Evolutionary conservation across 2,329 filamentous ascomycete genomes (phyloP), one percentile per base, ranked within the genome.

Genomic region (Hymenoscyphus linearis): DNA sequence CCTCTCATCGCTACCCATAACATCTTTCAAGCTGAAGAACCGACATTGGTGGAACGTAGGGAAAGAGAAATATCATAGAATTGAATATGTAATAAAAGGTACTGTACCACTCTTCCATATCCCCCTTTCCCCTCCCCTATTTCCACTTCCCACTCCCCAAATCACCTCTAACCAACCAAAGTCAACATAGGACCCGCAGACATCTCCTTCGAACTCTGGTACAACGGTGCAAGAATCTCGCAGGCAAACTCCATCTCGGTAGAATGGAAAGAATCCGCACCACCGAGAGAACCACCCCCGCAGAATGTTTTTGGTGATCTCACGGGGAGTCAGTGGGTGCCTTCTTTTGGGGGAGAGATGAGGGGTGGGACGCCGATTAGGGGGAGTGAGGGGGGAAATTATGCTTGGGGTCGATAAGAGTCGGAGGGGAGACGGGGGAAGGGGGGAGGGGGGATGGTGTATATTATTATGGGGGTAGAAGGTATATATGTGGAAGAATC

Each of bases 11-110:
- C n/a, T 65, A 12, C 58, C 53, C 7, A 57, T 64, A 2, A 31
- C 53, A 4, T 31, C 36, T 9, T 65, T 64, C 57, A 65, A 65
- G n/a, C 36, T 65, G 2, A 65, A 65, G 27, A 65, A 64, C 50
- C 55, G 64, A 5, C 64, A 65, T 34, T 64, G 59, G 36, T 64
- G 62, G 62, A 62, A 65, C 27, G 25, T 50, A 4, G 57, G 62
- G 9, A 50, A 50, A 12, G 52, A 58, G 37, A 60, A 64, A 26
- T 65, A 65, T 27, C 57, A 63, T n/a, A 47, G 63, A 7, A 59
- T 65, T 4, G 59, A 65, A 16, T 63, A 65, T 26, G 25, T 61
- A 2, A 50, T 50, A 4, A 50, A 50, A 25, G 44, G 44, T 50
- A 13, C 10, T n/a, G n/a, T n/a, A n/a, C 40, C 1, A 6, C 16